Base-by-base conservation (phyloP, 2,329 filamentous ascomycete genomes). In the Talaromyces pinophilus region DNA sequence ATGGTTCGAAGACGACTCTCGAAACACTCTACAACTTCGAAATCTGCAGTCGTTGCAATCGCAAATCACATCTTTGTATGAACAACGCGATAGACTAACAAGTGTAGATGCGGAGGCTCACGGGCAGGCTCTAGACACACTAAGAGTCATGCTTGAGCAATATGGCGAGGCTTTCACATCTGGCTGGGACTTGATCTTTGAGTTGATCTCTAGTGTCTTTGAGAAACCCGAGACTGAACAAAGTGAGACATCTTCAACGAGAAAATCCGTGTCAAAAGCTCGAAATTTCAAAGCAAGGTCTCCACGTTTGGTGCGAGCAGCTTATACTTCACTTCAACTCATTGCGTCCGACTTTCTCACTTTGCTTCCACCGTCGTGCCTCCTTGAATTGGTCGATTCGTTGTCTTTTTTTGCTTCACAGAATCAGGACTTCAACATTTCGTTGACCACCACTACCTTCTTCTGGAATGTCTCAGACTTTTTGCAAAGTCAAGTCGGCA, bases 401-500 rank as follows among this genome's bases (percentile, higher is more conserved):
- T 85, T 99, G 25, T 92, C 92, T 73, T 90, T 90, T 70, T 99
- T 98, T 78, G 93, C 92, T 71, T 90, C 89, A 0, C 95, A 99
- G 77, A 86, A 90, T 69, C 92, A 96, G 70, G 95, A 99, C 74
- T 84, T 99, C 44, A 99, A 99, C 71, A 96, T 98, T 73, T 94
- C 94, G 0, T 83, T 99, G 30, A 98, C 95, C 40, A 95, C 93
- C 0, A 92, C 97, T 8, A 97, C 94, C 0, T 95, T 96, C 74
- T 96, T 97, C 77, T 97, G 93, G 92, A 93, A 94, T 63, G 86
- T 97, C 7, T 97, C 94, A 0, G 93, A 97, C 76, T 95, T 93
- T 69, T 83, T 98, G 22, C 84, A 87, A 65, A 78, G 79, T 7
- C 80, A 82, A 44, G 81, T 82, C 59, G 80, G 82, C 25, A 72